These are phyloP conservation scores for Acanthamoeba pearcei DNA, from an alignment of 208 protist species.

Conservation along the genomic window DNA sequence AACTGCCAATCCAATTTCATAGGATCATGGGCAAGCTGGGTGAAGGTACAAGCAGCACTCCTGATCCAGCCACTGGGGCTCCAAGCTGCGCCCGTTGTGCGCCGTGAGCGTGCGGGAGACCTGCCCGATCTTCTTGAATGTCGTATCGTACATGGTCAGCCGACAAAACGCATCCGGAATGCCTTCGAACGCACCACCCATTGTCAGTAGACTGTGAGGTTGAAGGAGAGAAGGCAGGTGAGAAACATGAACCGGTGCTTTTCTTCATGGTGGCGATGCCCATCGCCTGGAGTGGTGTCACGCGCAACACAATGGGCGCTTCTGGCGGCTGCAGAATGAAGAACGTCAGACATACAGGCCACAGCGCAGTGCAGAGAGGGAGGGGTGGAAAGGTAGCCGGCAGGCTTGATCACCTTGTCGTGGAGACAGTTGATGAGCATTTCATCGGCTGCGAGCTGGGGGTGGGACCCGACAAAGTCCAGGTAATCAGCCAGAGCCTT, in stretches of 20 bases:
- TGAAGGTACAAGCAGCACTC: neutral
- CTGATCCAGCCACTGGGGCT: conserved; percentile 15
- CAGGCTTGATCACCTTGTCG: neutral
- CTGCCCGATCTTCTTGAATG: conserved; percentile 19
- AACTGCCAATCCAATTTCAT: neutral
- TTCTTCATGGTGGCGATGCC: neutral
- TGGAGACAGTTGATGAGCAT: neutral
- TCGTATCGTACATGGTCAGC: conserved; percentile 8
- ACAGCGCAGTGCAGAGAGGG: neutral
- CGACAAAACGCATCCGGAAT: neutral
- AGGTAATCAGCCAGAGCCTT: neutral
- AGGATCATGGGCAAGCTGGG: neutral
- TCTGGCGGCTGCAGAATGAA: neutral
- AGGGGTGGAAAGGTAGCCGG: neutral
- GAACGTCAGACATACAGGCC: neutral
- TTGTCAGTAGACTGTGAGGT: neutral
- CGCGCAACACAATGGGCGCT: neutral
- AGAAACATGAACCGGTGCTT: neutral
- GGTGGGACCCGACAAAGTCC: neutral
- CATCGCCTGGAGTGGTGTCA: neutral
- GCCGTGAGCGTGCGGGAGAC: conserved; percentile 1
- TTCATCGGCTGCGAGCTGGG: neutral
- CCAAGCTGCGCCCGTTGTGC: neutral
- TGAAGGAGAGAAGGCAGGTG: neutral
- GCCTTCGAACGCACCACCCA: neutral